phyloP scores from a whole-genome alignment of 2,329 filamentous ascomycete species.

The Lecanosticta acicola region DNA sequence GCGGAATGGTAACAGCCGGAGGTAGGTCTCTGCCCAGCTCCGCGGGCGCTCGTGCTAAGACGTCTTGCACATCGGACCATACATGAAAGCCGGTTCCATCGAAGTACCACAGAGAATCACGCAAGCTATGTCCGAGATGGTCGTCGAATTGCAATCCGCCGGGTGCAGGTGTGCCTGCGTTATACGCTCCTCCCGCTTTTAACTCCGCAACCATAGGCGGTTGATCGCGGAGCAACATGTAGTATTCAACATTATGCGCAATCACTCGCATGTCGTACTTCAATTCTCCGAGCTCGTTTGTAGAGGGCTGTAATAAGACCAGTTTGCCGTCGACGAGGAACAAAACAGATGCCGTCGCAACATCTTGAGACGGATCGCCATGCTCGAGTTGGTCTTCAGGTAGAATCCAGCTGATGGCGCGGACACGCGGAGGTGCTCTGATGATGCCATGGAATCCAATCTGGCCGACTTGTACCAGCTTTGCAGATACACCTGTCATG shows the following conservation, averaged over 20 bases:
- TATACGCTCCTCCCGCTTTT: constrained; percentile 5
- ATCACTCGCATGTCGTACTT: constrained; percentile 99
- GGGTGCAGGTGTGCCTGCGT: constrained; percentile 17
- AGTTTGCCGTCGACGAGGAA: constrained; percentile 98
- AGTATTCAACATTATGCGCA: constrained; percentile 93
- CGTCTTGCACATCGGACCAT: constrained; percentile 83
- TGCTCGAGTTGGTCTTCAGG: constrained; percentile 85
- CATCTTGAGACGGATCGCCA: constrained; percentile 92
- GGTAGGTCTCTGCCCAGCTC: constrained; percentile 66
- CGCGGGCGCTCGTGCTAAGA: constrained; percentile 64
- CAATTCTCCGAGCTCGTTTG: constrained; percentile 73
- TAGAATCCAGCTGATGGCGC: constrained; percentile 90
- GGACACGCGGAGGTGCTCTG: constrained; percentile 82
- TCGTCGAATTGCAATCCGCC: constrained; percentile 18
- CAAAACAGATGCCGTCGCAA: constrained; percentile 84
- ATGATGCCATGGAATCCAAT: constrained; percentile 97
- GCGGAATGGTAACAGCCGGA: constrained; percentile 65
- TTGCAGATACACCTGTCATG: constrained; percentile 60
- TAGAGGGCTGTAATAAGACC: constrained; percentile 80
- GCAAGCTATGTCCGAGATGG: constrained; percentile 50
- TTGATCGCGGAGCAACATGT: constrained; percentile 85
- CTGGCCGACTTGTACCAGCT: constrained; percentile 88
- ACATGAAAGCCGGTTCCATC: constrained; percentile 79
- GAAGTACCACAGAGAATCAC: constrained; percentile 91
- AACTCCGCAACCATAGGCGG: constrained; percentile 21